Conservation (phyloP, 495 filamentous ascomycete species). For the Aspergillus mulundensis region DNA sequence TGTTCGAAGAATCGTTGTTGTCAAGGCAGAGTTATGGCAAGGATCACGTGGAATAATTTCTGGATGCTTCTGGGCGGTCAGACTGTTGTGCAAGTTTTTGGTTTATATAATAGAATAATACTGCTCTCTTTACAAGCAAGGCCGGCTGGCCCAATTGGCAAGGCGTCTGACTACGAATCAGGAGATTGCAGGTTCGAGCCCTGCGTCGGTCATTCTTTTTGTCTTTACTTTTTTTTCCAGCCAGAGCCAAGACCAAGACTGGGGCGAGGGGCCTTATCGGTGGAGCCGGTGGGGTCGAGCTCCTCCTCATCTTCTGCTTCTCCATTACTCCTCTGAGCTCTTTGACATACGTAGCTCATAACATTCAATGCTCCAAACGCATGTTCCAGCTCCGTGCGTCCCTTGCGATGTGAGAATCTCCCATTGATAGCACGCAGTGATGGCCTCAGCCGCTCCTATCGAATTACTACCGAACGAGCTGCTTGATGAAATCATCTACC, state of each 20-base stretch:
- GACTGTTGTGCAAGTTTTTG: neutral
- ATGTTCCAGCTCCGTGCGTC: neutral
- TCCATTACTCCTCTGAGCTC: too few species aligned
- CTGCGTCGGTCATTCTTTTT: neutral
- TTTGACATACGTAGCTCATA: too few species aligned
- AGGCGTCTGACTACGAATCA: constrained; percentile 65
- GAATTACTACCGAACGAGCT: constrained; percentile 39
- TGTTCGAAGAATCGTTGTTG: neutral
- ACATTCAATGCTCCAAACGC: neutral
- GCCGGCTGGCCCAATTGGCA: constrained; percentile 62
- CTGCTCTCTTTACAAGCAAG: constrained; percentile 1
- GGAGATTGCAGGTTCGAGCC: neutral
- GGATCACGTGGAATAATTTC: constrained; percentile 1
- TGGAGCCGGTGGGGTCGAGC: neutral
- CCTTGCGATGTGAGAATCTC: neutral
- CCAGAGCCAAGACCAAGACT: too few species aligned
- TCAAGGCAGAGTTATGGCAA: neutral
- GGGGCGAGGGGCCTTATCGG: neutral
- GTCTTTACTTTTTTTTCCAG: neutral
- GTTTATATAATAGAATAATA: too few species aligned
- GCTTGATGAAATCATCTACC: constrained; percentile 35
- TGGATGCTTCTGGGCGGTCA: constrained; percentile 1
- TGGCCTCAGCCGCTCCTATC: constrained; percentile 16
- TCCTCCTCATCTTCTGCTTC: too few species aligned
- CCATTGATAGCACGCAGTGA: constrained; percentile 11